Base-by-base conservation (phyloP, 371 early-diverging fungal species). In the Mortierella sp. region DNA sequence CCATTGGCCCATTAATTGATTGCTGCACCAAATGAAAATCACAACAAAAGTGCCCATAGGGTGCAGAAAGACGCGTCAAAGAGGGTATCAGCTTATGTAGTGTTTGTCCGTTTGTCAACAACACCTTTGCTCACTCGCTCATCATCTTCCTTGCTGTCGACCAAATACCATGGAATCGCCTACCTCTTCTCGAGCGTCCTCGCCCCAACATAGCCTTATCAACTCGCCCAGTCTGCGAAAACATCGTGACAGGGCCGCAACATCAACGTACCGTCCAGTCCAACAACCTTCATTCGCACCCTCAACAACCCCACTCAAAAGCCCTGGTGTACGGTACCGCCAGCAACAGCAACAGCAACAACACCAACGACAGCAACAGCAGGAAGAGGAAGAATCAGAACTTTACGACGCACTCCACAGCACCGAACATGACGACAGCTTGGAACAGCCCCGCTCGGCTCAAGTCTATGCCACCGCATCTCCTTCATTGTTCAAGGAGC, bases 201-300 rank as follows among this genome's bases (percentile, higher is more conserved):
- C 79, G n/a, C 71, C 55, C 10, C 79, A 71, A 48, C 75, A 71
- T 10, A 79, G 79, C 71, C 18, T 75, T 54, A 75, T 80, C 71
- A 60, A 80, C 71, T 80, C 80, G 5, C 80, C 80, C 43, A 80
- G 80, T 35, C 68, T 80, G 18, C 72, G 76, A 16, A 80, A 72
- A 63, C 80, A 72, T 55, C 75, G 76, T 29, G 72, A 75, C 72
- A 71, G 75, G 38, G 55, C 63, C 7, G 54, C 76, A 29, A 14
- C 80, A 38, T 27, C 41, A 1, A 29, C 32, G 2, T 55, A 43
- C 32, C 76, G 70, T 11, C 56, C 80, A 49, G 44, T 72, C 10
- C 65, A 58, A 18, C 65, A 58, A n/a, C 43, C 76, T 2, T 70
- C 55, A 21, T 71, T 43, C 44, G 58, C 71, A 12, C 58, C 80